Percentiles rank a stretch among this genome's conserved stretches.
phyloP scores from a whole-genome alignment of 1,284 basidiomycete species.

The Pyrrhoderma noxium region DNA sequence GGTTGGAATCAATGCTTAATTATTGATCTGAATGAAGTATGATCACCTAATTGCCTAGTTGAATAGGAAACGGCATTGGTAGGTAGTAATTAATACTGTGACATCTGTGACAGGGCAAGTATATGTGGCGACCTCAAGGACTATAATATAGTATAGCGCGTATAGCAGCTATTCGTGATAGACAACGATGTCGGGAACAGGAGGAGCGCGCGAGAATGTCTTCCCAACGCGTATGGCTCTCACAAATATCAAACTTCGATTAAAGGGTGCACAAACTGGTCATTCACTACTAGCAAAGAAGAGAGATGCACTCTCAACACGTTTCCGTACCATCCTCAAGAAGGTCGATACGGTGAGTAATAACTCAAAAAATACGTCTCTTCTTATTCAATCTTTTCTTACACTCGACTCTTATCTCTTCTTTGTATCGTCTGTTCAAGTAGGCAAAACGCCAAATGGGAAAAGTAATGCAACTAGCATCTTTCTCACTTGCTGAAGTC shows the following conservation, averaged over 20 bases:
- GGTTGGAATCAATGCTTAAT: too few relatives aligned
- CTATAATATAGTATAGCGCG: neutral
- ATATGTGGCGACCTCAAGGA: conserved; percentile 2
- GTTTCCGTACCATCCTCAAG: conserved; percentile 83
- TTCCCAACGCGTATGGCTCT: conserved; percentile 95
- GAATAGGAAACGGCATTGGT: too few relatives aligned
- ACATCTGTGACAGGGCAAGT: neutral
- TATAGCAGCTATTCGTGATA: neutral
- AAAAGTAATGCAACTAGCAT: conserved; percentile 94
- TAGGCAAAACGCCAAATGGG: conserved; percentile 99
- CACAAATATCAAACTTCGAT: conserved; percentile 86
- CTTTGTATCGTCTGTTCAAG: neutral
- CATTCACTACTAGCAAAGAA: conserved; percentile 97
- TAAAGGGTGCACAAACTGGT: conserved; percentile 96
- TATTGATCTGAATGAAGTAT: too few relatives aligned
- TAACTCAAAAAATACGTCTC: neutral
- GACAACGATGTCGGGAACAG: conserved; percentile 76
- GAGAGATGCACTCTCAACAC: conserved; percentile 88
- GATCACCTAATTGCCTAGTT: too few relatives aligned
- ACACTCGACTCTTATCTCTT: neutral
- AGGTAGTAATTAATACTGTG: too few relatives aligned
- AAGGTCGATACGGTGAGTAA: conserved; percentile 86
- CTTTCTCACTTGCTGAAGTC: conserved; percentile 97
- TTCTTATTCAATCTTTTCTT: neutral
- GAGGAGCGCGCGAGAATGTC: conserved; percentile 75